Evolutionary conservation across 1,284 basidiomycete genomes (phyloP), one percentile per base, ranked within the genome.

Genomic region (Pseudozyma sp.): DNA sequence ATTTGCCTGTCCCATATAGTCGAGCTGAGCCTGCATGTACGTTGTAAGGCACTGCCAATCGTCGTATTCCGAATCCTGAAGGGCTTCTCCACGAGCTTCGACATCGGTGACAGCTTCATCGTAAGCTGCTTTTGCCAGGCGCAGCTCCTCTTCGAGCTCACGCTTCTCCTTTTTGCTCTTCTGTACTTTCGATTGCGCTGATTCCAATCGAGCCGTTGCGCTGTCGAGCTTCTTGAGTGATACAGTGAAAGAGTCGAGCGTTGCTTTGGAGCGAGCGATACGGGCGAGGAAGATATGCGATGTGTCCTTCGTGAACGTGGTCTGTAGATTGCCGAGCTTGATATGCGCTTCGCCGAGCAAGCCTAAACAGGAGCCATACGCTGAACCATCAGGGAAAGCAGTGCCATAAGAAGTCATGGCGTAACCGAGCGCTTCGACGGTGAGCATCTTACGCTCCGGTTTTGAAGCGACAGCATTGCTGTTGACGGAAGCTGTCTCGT

Each of bases 81-180:
- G 70, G 5, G 66, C 74, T 19, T 77, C 60, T 7, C 69, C 73
- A 5, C 78, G 62, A 19, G 54, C 58, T 40, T 81, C 76, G 14
- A 80, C 73, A 42, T 81, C 79, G 12, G 70, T 69, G 44, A 76
- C 68, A 3, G 78, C 76, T 44, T 81, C 73, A 38, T 81, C 78
- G 57, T 79, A 80, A 12, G 69, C 67, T 18, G 78, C 77, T 34
- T 74, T 77, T 3, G 79, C 79, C 9, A 73, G 64, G 14, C 79
- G 66, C 14, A 81, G 53, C 54, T 81, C 79, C 35, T 81, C 79
- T 39, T 81, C 76, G 36, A 81, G 51, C 35, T 81, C 78, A 36
- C 79, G 70, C 66, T 78, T 81, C 51, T 81, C 79, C 50, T 79
- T 78, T 48, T 78, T 79, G 51, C 76, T 78, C 70, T 80, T 81